Base-by-base conservation (phyloP, 225 moss, liverwort and hornwort genomes). In the Pseudisothecium myosuroides region DNA sequence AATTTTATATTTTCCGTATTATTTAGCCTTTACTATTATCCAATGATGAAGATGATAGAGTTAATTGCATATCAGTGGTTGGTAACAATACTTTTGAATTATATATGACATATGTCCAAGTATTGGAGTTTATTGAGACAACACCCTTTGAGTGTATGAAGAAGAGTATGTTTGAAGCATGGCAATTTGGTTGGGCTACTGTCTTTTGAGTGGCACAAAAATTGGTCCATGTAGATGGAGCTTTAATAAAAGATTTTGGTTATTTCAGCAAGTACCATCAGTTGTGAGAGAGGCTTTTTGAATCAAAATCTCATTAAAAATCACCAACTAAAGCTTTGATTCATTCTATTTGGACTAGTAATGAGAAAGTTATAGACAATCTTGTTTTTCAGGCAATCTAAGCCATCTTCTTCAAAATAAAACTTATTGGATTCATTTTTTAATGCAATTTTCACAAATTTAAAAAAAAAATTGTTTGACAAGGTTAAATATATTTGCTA, bases 21-120 rank as follows among this genome's bases (percentile, higher is more conserved):
- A 32, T 32, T 49, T 19, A 32, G 4, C 7, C 49, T 2, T 49
- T 2, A 2, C 49, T 29, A 32, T 32, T 49, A 19, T 49, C 4
- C 20, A 19, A 49, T 75, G 31, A 32, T 32, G 1, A 49, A 20
- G 32, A 47, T 20, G 32, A 75, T 47, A 49, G 2, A 12, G 19
- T 19, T 4, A 49, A 19, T 9, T 75, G 2, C 2, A 47, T 0
- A 49, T 0, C 1, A 2, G 4, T 75, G 4, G 20, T 49, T 75
- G 49, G 32, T 6, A 4, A 49, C 0, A 10, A 47, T 28, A 47
- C 28, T 45, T 17, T 73, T 29, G 10, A 47, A 17, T 29, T 17
- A 73, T 24, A 29, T 11, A 18, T 12, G 12, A 12, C 8, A 32
- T 75, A 7, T 7, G 4, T 4, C 7, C 12, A 6, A 49, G 2